Evolutionary conservation across 2,329 filamentous ascomycete species (phyloP).

Genomic region (Penicillium expansum): DNA sequence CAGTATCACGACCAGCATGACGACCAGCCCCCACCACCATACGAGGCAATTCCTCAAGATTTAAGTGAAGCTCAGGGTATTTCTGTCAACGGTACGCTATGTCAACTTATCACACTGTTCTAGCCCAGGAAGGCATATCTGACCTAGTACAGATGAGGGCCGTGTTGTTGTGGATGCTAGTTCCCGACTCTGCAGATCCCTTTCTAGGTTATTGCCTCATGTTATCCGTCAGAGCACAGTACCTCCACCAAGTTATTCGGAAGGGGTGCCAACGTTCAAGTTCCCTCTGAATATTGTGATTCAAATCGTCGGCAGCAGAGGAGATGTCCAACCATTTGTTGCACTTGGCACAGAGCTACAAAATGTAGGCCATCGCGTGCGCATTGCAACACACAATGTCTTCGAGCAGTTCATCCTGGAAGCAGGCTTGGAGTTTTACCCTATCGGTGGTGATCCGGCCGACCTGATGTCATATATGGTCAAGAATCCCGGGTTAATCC

Average conservation of each 20-base stretch:
- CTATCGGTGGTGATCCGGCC: slow-evolving; percentile 57
- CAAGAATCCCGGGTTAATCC: slow-evolving; percentile 45
- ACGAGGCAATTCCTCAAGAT: not conserved
- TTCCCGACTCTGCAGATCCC: not conserved
- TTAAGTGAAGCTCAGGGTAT: not conserved
- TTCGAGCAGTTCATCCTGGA: slow-evolving; percentile 55
- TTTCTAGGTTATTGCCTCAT: not conserved
- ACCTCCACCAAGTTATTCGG: not conserved
- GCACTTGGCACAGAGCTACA: not conserved
- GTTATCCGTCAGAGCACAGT: not conserved
- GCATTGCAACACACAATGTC: slow-evolving; percentile 46
- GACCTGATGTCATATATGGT: slow-evolving; percentile 52
- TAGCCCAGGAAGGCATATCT: not conserved
- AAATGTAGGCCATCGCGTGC: not conserved
- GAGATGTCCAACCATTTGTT: not conserved
- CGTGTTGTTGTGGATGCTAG: not conserved
- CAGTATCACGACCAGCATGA: not conserved
- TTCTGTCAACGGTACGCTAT: not conserved
- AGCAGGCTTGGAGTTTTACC: slow-evolving; percentile 55
- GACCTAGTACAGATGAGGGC: not conserved
- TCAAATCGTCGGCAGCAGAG: not conserved
- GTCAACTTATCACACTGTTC: not conserved
- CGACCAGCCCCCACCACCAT: not conserved
- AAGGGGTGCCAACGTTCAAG: not conserved
- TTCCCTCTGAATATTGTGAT: not conserved